Conservation (phyloP, 2,329 filamentous ascomycete species). For the Microcyclosporella mali region DNA sequence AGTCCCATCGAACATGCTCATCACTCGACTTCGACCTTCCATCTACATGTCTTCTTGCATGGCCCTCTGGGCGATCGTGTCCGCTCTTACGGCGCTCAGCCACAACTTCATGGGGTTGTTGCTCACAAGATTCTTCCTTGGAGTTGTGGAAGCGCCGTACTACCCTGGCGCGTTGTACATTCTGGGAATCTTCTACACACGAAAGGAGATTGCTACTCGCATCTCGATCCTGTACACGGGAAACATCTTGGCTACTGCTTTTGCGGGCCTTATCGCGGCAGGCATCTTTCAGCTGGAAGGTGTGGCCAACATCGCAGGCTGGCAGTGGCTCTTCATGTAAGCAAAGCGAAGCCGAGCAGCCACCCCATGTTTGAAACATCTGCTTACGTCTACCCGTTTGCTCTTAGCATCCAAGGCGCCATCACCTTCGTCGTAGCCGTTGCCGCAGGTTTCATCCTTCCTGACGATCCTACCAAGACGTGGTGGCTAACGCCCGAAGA, state of each 20-base stretch:
- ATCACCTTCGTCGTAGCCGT: conserved; percentile 58
- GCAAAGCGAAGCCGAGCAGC: background rate
- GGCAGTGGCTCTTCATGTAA: conserved; percentile 32
- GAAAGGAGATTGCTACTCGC: conserved; percentile 64
- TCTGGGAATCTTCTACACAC: conserved; percentile 69
- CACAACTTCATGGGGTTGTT: conserved; percentile 23
- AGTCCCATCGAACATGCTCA: conserved; percentile 40
- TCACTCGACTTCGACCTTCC: conserved; percentile 36
- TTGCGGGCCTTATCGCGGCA: conserved; percentile 54
- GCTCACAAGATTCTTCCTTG: conserved; percentile 16
- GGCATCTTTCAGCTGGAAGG: conserved; percentile 60
- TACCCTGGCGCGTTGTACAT: conserved; percentile 44
- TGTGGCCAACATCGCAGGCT: conserved; percentile 50
- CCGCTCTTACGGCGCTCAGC: conserved; percentile 18
- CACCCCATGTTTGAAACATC: background rate
- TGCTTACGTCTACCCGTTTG: background rate
- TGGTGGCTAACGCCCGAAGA: conserved; percentile 44
- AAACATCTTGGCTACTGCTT: conserved; percentile 54
- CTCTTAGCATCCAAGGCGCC: conserved; percentile 60
- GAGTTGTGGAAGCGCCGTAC: conserved; percentile 13
- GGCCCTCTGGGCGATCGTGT: conserved; percentile 33
- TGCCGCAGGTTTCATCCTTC: conserved; percentile 54
- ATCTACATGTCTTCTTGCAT: conserved; percentile 36
- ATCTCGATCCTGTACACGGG: conserved; percentile 60
- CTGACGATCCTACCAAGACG: conserved; percentile 55